Base-by-base conservation (phyloP, 257 asterid genomes). In the Solanum microdontum region DNA sequence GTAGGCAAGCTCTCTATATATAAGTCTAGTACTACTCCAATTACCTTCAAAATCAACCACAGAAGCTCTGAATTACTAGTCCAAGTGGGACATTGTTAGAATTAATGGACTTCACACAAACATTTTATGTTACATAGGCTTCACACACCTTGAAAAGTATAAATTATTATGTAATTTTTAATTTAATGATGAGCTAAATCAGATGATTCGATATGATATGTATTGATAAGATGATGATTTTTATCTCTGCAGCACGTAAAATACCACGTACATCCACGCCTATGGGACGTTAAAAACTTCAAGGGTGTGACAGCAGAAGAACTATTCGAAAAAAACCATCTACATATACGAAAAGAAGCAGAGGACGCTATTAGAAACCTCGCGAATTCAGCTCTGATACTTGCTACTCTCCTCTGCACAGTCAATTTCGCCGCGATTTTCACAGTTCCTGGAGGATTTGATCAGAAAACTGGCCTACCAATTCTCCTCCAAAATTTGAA, bases 361-460 rank as follows among this genome's bases (percentile, higher is more conserved):
- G 85, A 75, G 60, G 45, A 74, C 21, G 73, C 85, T 1, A n/a
- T 48, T 2, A 86, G 83, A 75, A 40, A 58, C 73, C 40, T 86
- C 4, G 87, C 79, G 11, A 86, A 75, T 62, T 43, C 82, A 19
- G 76, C 37, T 10, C 10, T 86, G 3, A 10, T 86, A 60, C 45
- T 86, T 11, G 85, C 88, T 28, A 75, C 73, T n/a, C 88, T 86
- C 28, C 68, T 86, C 6, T 66, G 73, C 60, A 86, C 88, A 8
- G 55, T 86, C 64, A 74, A 74, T 58, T 86, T 86, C 5, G 88
- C 88, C 0, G 88, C 88, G 2, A 30, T 86, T 75, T 86, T 86
- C 15, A 86, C 88, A 8, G 33, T 86, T 34, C 88, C 88, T 2
- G 85, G 88, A 75, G 88, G 88, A 32, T 86, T 86, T 60, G 76